Base-by-base conservation (phyloP, 2,329 filamentous ascomycete genomes). In the Fusarium metavorans region DNA sequence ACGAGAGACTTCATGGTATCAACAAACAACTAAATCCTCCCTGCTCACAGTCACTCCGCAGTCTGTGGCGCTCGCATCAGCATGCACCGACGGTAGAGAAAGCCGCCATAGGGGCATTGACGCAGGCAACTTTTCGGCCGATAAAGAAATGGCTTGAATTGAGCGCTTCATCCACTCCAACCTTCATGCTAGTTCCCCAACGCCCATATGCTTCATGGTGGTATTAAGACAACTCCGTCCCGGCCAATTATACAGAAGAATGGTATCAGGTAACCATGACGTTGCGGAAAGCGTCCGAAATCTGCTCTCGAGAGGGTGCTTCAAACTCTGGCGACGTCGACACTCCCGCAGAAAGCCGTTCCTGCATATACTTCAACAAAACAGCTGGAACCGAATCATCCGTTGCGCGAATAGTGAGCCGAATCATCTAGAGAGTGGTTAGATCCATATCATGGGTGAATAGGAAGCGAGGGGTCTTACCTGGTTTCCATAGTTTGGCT, bases 401-500 rank as follows among this genome's bases (percentile, higher is more conserved):
- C 1, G 97, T 99, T 7, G 96, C 97, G 72, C 97, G 91, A 77
- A 99, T 93, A 0, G 97, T 99, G 70, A 98, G 88, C 63, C 97
- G 95, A 79, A 97, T 94, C 95, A 98, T 98, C 97, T 98, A 76
- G 9, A 71, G 58, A 34, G 45, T 7, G 14, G 68, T 80, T 70
- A 80, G 76, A 35, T 56, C 50, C 16, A 27, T 23, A 25, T 18
- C 25, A 10, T 23, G 9, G 9, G n/a, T 27, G n/a, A 43, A 23
- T 50, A 41, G 37, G 16, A 5, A n/a, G 61, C 16, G 34, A 13
- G 43, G 23, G 52, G 84, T n/a, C 92, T 86, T 88, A 98, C 97
- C 91, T 95, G 94, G 74, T 93, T 96, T 74, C 90, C 89, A 80
- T 95, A 96, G 85, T 99, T 99, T 71, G 97, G 97, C 88, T 99